Evolutionary conservation across 202 grass and related monocot genomes (phyloP).

Genomic region (Hordeum pubiflorum): DNA sequence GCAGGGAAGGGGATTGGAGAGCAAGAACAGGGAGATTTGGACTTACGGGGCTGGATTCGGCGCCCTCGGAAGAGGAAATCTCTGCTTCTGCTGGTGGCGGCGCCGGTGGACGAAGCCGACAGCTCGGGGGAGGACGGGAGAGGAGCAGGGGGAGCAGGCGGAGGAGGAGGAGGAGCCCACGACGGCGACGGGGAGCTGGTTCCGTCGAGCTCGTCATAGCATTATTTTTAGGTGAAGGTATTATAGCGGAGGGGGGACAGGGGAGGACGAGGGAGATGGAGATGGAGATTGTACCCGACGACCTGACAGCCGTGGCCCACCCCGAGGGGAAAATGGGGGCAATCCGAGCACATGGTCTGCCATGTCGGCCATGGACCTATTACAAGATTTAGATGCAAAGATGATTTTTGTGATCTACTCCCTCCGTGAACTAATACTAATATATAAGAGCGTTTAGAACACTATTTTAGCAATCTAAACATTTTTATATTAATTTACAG

Average conservation of each 20-base stretch:
- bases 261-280: neutral
- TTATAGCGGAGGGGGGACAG: neutral
- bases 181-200: neutral
- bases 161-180: neutral
- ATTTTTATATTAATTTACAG: no score
- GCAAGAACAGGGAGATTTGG: neutral
- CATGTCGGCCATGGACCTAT: neutral
- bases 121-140: neutral
- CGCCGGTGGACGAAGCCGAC: neutral
- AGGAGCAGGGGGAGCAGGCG: neutral
- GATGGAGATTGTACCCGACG: neutral
- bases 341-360: neutral
- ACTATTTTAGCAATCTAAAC: no score
- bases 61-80: slow-evolving; percentile 12
- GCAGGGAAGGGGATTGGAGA: neutral
- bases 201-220: slow-evolving; percentile 12
- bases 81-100: neutral
- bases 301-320: neutral
- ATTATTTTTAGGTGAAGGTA: neutral
- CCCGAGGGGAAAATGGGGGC: no score
- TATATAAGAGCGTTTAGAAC: no score
- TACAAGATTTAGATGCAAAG: no score
- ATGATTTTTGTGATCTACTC: no score
- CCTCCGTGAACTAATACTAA: no score
- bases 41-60: slow-evolving; percentile 9